Conservation (phyloP, 345 rosid species). For the Corchorus capsularis region DNA sequence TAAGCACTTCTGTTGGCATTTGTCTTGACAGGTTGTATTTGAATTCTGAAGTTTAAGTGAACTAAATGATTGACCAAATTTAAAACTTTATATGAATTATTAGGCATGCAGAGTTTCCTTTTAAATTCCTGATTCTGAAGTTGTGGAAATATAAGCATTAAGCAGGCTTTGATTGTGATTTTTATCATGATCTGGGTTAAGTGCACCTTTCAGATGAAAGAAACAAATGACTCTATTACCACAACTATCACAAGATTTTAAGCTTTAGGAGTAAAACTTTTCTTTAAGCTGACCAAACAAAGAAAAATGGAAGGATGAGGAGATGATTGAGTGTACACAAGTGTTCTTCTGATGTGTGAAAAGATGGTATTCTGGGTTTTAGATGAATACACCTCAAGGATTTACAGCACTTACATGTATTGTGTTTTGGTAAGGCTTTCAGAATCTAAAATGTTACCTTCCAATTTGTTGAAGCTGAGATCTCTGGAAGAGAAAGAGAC, state of each 20-base stretch:
- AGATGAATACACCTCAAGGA: neutral
- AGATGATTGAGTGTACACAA: neutral
- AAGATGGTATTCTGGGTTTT: neutral
- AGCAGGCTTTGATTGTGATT: neutral
- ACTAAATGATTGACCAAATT: neutral
- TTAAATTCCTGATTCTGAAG: neutral
- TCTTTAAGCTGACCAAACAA: neutral
- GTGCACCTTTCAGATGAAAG: neutral
- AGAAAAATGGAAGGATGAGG: no score
- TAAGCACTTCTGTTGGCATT: neutral
- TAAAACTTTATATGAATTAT: neutral
- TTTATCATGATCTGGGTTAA: neutral
- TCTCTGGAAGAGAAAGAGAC: conserved; percentile 36
- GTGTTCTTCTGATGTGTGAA: neutral
- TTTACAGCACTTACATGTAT: conserved; percentile 39
- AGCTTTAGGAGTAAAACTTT: neutral
- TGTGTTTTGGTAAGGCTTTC: conserved; percentile 22
- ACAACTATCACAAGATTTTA: neutral
- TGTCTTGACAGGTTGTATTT: neutral
- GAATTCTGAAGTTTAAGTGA: neutral
- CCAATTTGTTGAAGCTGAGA: conserved; percentile 56
- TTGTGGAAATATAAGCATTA: neutral
- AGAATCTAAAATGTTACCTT: conserved; percentile 38
- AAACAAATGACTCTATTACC: neutral
- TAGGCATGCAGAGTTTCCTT: neutral